Evolutionary conservation across 495 filamentous ascomycete genomes (phyloP), one percentile per base, ranked within the genome.

Genomic region (Aspergillus ostianus): DNA sequence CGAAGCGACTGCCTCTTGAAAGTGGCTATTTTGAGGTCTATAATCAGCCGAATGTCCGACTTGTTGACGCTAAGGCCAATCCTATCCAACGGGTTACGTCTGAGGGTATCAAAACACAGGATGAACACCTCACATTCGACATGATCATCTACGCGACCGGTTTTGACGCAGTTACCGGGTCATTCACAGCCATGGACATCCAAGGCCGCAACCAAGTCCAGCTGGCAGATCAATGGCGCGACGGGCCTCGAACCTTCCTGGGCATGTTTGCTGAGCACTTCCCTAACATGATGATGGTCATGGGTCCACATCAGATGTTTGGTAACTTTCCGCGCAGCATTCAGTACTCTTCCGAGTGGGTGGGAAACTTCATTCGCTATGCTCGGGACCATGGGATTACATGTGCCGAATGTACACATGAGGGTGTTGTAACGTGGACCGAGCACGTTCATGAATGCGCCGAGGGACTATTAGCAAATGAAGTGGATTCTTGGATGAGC

Each of bases 11-110:
- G 13, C 73, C 71, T 1, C 72, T 84, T 4, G 81, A 84, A 63
- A 73, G 75, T 47, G 69, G 77, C 41, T 84, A 80, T 63, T 85
- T 81, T 58, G 83, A 85, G 59, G 61, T 71, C 20, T 75, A 74
- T 61, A 83, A 84, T 63, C 65, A 73, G 60, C 67, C 70, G 1
- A 70, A 83, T 59, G 81, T 84, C 27, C 65, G 72, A 12, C 68
- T 85, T 2, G 72, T 85, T 18, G 77, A 84, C 57, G 60, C 81
- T 41, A 72, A 74, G 20, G 63, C 67, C 23, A 77, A 74, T n/a
- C 75, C 73, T 0, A 73, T 75, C 19, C 50, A 62, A 23, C 26
- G 57, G 6, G 51, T 77, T 20, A 71, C 70, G 0, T 47, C 57
- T 20, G 58, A 41, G 0, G 71, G 74, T 0, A 75, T 83, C 54